These are phyloP conservation scores for Penicillium sp. DNA, from an alignment of 2,329 filamentous ascomycete genomes.

Conservation along the genomic window DNA sequence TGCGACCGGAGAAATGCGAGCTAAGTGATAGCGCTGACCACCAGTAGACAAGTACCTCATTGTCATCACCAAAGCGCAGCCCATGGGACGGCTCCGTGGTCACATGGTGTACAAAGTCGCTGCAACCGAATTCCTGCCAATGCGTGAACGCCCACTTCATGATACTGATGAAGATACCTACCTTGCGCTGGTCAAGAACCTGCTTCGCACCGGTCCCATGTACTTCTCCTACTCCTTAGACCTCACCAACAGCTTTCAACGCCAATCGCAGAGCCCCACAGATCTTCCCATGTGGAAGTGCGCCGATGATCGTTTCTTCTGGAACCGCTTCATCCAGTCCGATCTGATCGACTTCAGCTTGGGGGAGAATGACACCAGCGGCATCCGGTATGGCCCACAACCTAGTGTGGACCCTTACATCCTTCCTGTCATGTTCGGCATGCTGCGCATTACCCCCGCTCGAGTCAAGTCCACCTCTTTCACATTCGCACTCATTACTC, in stretches of 20 bases:
- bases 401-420: conserved; percentile 86
- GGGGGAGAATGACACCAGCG: conserved; percentile 51
- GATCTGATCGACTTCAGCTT: conserved; percentile 88
- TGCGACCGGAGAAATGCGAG: conserved; percentile 7
- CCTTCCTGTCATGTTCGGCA: conserved; percentile 92
- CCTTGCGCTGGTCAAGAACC: conserved; percentile 74
- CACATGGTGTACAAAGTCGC: conserved; percentile 95
- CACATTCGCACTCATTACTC: conserved; percentile 83
- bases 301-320: conserved; percentile 97
- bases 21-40: conserved; percentile 12
- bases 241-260: conserved; percentile 94
- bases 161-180: conserved; percentile 95
- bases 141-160: conserved; percentile 87
- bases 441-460: conserved; percentile 87
- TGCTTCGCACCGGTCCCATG: conserved; percentile 83
- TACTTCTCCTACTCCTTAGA: conserved; percentile 98
- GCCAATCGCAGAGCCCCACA: conserved; percentile 75
- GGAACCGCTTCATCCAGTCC: conserved; percentile 90
- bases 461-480: conserved; percentile 81
- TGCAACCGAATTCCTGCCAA: conserved; percentile 86
- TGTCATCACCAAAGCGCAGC: conserved; percentile 89
- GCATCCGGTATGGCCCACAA: conserved; percentile 58
- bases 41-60: conserved; percentile 86
- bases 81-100: conserved; percentile 86
- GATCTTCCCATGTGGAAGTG: conserved; percentile 81